Evolutionary conservation across 129 eudicot species (phyloP), one percentile per base, ranked within the genome.

Genomic region (Helianthus tuberosus): DNA sequence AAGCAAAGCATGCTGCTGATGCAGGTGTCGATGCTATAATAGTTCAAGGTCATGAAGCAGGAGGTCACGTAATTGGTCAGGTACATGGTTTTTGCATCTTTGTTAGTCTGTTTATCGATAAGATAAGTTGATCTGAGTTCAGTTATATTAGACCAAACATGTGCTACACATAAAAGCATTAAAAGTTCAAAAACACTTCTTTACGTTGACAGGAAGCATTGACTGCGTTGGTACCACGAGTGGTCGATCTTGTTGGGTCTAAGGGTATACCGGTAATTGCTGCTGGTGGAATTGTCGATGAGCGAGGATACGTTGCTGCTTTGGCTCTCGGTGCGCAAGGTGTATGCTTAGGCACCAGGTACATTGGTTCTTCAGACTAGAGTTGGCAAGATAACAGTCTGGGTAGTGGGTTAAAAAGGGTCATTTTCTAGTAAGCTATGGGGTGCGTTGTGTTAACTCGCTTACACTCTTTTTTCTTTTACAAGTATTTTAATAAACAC

Each of bases 311-410:
- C 86, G 96, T 90, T 58, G 96, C 98, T 77, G 96, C 97, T 5
- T 80, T 93, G 84, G 96, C 96, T 74, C 98, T 93, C 39, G 98
- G 98, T 65, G 96, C 98, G 48, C 93, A 86, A 66, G 98, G 91
- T 36, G 85, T 90, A 59, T 87, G 91, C 59, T 81, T 93, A 20
- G 97, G 98, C 84, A 93, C 98, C 8, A 90, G 98, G 98, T 93
- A 73, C 61, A 5, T 64, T 53, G 39, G 15, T 71, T 77, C 32
- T 49, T 68, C 1, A 63, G 52, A 4, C 11, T 59, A 6, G 46
- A 27, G 77, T 16, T 14, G 77, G 3, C 68, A 44, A 32, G 36
- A 13, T 43, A 6, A 61, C 9, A 14, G 3, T 59, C 3, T 60
- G 10, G 38, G 64, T 57, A 57, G 38, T 23, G 7, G 38, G 38